Evolutionary conservation across 345 rosid species (phyloP).

Genomic region (Chamaenerion angustifolium): DNA sequence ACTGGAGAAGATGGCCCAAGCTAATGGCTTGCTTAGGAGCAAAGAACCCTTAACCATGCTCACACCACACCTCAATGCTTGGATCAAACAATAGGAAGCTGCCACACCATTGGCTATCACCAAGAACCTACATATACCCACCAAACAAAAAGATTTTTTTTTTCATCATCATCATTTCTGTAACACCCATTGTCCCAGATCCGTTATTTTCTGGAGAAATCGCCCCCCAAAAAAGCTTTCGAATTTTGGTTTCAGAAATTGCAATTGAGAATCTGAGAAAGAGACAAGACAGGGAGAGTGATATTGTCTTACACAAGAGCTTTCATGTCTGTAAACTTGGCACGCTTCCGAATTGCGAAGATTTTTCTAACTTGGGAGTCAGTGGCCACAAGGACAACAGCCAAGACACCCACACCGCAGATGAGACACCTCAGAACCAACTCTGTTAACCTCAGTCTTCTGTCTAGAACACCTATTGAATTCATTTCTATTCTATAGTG

Average conservation of each 20-base stretch:
- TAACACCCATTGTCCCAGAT: too few relatives aligned
- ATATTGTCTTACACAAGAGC: constrained; percentile 61
- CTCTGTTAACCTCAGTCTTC: constrained; percentile 61
- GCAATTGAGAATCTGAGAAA: too few relatives aligned
- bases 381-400: constrained; percentile 60
- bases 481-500: too few relatives aligned
- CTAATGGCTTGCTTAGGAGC: constrained; percentile 59
- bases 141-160: neutral
- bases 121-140: constrained; percentile 43
- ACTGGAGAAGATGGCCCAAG: constrained; percentile 77
- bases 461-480: constrained; percentile 18
- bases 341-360: constrained; percentile 59
- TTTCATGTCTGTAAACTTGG: constrained; percentile 80
- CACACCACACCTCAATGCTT: constrained; percentile 62
- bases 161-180: too few relatives aligned
- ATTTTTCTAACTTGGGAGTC: constrained; percentile 59
- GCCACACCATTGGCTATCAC: constrained; percentile 67
- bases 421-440: constrained; percentile 56
- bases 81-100: constrained; percentile 59
- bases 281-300: neutral
- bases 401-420: constrained; percentile 33
- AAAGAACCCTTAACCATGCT: constrained; percentile 47
- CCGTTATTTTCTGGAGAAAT: too few relatives aligned
- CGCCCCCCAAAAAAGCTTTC: neutral
- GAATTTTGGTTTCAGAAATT: neutral